phyloP scores from a whole-genome alignment of 352 stramenopile genomes.

The Paralagenidium karlingii region DNA sequence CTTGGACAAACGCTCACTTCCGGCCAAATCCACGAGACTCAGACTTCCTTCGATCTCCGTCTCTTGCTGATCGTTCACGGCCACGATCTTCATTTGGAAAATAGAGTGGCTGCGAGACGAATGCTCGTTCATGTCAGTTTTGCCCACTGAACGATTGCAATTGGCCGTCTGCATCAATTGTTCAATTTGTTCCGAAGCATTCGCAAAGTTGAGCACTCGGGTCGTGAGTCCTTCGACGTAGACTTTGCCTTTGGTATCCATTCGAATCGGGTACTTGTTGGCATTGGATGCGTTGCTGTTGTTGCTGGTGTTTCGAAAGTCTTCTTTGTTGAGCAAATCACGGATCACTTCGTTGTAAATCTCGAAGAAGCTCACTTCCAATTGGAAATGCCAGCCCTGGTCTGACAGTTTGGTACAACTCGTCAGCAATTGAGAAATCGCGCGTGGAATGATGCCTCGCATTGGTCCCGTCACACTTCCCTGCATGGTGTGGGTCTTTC shows the following conservation, averaged over 20 bases:
- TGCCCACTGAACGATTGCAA: constrained; percentile 91
- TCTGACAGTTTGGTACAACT: constrained; percentile 46
- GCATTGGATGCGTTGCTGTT: too few species aligned
- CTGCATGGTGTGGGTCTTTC: constrained; percentile 99
- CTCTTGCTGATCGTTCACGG: constrained; percentile 80
- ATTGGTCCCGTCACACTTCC: constrained; percentile 92
- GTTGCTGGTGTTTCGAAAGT: too few species aligned
- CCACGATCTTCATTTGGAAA: constrained; percentile 92
- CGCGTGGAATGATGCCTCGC: constrained; percentile 96
- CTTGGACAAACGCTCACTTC: constrained; percentile 94
- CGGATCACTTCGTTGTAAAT: constrained; percentile 99
- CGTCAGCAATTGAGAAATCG: too few species aligned
- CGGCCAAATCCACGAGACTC: constrained; percentile 90
- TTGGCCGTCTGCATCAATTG: constrained; percentile 83
- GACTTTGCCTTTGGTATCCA: constrained; percentile 64
- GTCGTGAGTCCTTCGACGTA: constrained; percentile 85
- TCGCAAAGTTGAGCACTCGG: constrained; percentile 55
- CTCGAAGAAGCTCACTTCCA: constrained; percentile 98
- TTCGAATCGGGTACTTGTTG: constrained; percentile 79
- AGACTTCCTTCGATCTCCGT: constrained; percentile 87
- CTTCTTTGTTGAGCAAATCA: constrained; percentile 87
- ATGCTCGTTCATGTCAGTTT: constrained; percentile 98
- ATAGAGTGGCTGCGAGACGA: constrained; percentile 97
- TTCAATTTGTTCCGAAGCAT: constrained; percentile 79
- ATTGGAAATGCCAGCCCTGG: constrained; percentile 92